Percentiles rank a stretch among this genome's conserved stretches.
Conservation (phyloP, 495 filamentous ascomycete species). For the Penicillium tannophilum region DNA sequence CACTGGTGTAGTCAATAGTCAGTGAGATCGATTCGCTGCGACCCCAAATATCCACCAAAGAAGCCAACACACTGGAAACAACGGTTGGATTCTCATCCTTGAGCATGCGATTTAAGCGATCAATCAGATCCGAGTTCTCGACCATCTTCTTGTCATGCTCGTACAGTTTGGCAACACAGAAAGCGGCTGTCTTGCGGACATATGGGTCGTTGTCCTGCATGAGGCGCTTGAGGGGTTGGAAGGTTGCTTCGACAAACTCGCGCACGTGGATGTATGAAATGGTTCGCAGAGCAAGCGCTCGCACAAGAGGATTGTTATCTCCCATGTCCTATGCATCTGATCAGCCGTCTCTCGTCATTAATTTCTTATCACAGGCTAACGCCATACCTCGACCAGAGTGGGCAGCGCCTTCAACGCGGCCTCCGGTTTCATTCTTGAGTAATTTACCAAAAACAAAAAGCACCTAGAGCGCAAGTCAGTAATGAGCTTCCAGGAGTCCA, state of each 20-base stretch:
- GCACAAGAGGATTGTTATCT: slow-evolving; percentile 88
- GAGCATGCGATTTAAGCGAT: slow-evolving; percentile 84
- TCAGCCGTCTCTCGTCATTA: not conserved
- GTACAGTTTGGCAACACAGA: slow-evolving; percentile 96
- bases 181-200: slow-evolving; percentile 95
- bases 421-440: slow-evolving; percentile 91
- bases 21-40: slow-evolving; percentile 95
- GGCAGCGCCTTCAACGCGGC: slow-evolving; percentile 92
- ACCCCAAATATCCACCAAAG: slow-evolving; percentile 98
- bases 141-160: slow-evolving; percentile 92
- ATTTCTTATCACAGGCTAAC: not conserved
- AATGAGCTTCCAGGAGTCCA: not conserved
- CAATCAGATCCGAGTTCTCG: slow-evolving; percentile 88
- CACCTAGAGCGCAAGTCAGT: slow-evolving; percentile 63
- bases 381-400: slow-evolving; percentile 74
- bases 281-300: slow-evolving; percentile 89
- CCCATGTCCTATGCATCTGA: slow-evolving; percentile 74
- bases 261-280: slow-evolving; percentile 97
- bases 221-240: slow-evolving; percentile 78
- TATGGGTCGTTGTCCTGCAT: slow-evolving; percentile 92
- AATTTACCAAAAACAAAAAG: slow-evolving; percentile 97
- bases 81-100: slow-evolving; percentile 97
- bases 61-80: slow-evolving; percentile 88
- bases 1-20: slow-evolving; percentile 95
- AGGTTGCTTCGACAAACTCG: slow-evolving; percentile 91